Conservation (phyloP, 2,329 filamentous ascomycete species). For the Colletotrichum echinochloae region DNA sequence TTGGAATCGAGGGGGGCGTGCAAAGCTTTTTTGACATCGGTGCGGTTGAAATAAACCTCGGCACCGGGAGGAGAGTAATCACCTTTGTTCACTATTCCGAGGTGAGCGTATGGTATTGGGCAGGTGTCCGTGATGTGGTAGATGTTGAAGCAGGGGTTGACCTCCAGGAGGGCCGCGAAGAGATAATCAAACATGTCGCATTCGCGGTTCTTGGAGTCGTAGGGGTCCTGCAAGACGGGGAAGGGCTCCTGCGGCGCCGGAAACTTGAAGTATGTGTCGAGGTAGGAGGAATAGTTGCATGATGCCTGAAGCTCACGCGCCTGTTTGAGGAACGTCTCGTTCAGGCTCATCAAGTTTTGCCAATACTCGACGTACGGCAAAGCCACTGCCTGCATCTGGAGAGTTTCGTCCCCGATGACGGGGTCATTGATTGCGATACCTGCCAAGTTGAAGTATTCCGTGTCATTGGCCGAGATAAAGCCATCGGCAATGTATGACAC, state of each 20-base stretch:
- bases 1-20: slow-evolving; percentile 64
- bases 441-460: slow-evolving; percentile 74
- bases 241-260: slow-evolving; percentile 71
- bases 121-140: slow-evolving; percentile 82
- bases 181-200: slow-evolving; percentile 71
- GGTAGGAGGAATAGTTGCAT: slow-evolving; percentile 73
- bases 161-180: slow-evolving; percentile 60
- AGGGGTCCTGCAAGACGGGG: slow-evolving; percentile 59
- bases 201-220: slow-evolving; percentile 52
- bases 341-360: slow-evolving; percentile 71
- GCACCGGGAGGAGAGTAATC: slow-evolving; percentile 73
- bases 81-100: slow-evolving; percentile 75
- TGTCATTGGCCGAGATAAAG: slow-evolving; percentile 76
- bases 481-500: slow-evolving; percentile 79
- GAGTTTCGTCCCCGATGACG: slow-evolving; percentile 64
- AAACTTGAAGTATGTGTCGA: slow-evolving; percentile 73
- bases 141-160: slow-evolving; percentile 86
- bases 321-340: slow-evolving; percentile 65
- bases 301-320: slow-evolving; percentile 65
- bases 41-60: slow-evolving; percentile 76
- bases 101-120: slow-evolving; percentile 75
- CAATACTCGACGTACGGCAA: slow-evolving; percentile 72
- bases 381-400: slow-evolving; percentile 61
- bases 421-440: slow-evolving; percentile 82
- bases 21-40: slow-evolving; percentile 76